Percentiles rank a stretch among this genome's conserved stretches.
Conservation (phyloP, 257 asterid species). For the Solanum pimpinellifolium region DNA sequence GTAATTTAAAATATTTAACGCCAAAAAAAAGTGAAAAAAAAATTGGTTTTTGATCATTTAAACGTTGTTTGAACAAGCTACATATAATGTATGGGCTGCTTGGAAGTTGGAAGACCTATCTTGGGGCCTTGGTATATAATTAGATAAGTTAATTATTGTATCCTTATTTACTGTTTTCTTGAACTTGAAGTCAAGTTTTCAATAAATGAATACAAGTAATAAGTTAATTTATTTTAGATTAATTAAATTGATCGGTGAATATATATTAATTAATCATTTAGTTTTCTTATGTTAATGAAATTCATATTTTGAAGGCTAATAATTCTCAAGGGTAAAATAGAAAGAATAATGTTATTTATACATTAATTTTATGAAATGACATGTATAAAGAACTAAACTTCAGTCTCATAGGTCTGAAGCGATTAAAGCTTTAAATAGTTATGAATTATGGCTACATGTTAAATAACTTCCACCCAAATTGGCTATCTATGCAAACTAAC, state of each 20-base stretch:
- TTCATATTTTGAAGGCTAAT: too few relatives aligned
- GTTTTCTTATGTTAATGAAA: too few relatives aligned
- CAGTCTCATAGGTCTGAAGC: neutral
- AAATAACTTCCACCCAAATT: neutral
- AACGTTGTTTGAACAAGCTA: neutral
- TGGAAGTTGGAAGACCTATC: neutral
- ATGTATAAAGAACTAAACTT: neutral
- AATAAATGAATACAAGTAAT: too few relatives aligned
- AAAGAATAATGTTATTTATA: too few relatives aligned
- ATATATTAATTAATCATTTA: too few relatives aligned
- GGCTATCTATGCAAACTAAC: neutral
- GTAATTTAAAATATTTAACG: too few relatives aligned
- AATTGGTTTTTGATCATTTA: neutral
- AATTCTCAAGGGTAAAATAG: too few relatives aligned
- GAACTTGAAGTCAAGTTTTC: neutral
- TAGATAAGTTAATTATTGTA: too few relatives aligned
- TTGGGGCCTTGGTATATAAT: neutral
- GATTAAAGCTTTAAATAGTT: neutral
- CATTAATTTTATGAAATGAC: too few relatives aligned
- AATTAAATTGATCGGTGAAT: too few relatives aligned
- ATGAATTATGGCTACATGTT: neutral
- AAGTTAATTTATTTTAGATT: too few relatives aligned
- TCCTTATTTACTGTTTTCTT: too few relatives aligned
- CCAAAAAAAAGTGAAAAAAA: neutral
- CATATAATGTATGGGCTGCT: neutral